Percentiles rank a stretch among this genome's conserved stretches.
Evolutionary conservation across 306 rosid genomes (phyloP).

Genomic region (Rosa multiflora): DNA sequence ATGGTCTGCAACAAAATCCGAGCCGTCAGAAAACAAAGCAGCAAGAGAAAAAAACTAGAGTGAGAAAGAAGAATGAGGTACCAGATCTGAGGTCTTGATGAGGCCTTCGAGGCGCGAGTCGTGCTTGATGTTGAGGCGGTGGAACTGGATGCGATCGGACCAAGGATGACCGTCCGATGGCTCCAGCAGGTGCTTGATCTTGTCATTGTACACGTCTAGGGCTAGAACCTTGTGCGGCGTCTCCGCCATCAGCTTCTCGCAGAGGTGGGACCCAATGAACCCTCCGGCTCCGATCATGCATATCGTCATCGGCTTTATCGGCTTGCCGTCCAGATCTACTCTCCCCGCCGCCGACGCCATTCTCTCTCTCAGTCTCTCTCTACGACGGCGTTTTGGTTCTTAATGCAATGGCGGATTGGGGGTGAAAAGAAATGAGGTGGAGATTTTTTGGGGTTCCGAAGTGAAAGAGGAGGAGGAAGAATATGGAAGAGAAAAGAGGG

Average conservation of each 20-base stretch:
- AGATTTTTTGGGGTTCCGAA: background rate
- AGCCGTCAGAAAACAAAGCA: background rate
- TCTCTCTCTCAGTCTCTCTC: conserved; percentile 8
- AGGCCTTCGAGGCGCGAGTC: conserved; percentile 91
- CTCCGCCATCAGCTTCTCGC: conserved; percentile 76
- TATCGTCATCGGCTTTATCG: conserved; percentile 72
- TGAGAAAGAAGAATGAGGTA: conserved; percentile 23
- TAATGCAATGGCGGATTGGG: background rate
- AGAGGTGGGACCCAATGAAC: conserved; percentile 90
- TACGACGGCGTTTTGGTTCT: background rate
- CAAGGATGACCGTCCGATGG: conserved; percentile 56
- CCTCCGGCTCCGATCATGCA: conserved; percentile 99
- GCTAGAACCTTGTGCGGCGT: conserved; percentile 85
- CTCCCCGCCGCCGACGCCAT: conserved; percentile 59
- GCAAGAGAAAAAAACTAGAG: background rate
- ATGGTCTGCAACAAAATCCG: conserved; percentile 48
- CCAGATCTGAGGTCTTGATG: conserved; percentile 93
- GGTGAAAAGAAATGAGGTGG: background rate
- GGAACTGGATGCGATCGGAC: conserved; percentile 80
- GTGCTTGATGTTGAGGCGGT: conserved; percentile 86
- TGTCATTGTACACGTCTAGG: conserved; percentile 80
- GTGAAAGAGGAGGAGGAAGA: background rate
- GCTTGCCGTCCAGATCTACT: conserved; percentile 77
- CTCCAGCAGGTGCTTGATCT: conserved; percentile 84
- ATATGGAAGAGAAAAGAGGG: background rate